Evolutionary conservation across 2,329 filamentous ascomycete species (phyloP), one percentile per base, ranked within the genome.

Genomic region (Cercospora sp.): DNA sequence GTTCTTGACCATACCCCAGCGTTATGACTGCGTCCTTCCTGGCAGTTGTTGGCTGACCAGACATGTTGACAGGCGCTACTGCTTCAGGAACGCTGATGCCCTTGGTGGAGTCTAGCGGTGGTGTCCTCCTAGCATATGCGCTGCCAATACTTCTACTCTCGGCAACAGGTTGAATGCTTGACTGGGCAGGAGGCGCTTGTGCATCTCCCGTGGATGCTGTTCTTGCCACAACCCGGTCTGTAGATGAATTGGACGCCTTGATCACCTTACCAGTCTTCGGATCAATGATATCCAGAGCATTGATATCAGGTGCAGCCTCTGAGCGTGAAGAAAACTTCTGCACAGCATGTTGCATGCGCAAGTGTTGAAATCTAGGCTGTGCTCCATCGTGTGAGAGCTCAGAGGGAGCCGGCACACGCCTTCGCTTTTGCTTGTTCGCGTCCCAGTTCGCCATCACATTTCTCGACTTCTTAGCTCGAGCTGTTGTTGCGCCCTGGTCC

Each of bases 261-360:
- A 65, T 53, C 8, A 60, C 57, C 26, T 70, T 75, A 10, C 77
- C 77, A 2, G 76, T 78, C 51, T 68, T 75, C 4, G 75, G 70
- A 69, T 79, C 74, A 10, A 78, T 55, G 4, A 75, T 70, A 8
- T 57, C 69, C 20, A 79, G 69, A 28, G 68, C 69, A 45, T 66
- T 72, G 10, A 71, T 20, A 60, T 77, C 73, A 7, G 77, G 77
- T 5, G 72, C 70, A 26, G 66, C 70, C 55, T 79, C 77, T 48
- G 72, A 74, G 6, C 65, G 45, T 13, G 69, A 67, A 55, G 69
- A 67, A 53, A 71, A 72, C 7, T 71, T 72, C n/a, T 74, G 72
- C 39, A 70, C 69, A 23, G 71, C 59, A 39, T 73, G 65, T 53
- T 75, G 70, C 3, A 55, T 68, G 2, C 71, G 66, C 3, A 78